Conservation (phyloP, 306 rosid species). For the Casuarina cunninghamiana region DNA sequence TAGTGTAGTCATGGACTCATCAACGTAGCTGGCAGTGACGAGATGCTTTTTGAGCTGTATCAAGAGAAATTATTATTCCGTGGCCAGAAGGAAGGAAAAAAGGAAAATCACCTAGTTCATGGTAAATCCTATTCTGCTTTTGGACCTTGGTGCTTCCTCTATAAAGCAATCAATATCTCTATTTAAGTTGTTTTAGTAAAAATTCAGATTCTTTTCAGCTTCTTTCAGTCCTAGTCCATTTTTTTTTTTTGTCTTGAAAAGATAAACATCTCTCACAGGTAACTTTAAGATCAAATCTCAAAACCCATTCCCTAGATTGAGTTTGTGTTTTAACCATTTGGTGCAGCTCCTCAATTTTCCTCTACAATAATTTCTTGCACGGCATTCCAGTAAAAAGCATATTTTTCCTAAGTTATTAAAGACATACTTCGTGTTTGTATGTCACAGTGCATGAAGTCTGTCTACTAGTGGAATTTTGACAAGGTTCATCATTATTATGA, state of each 20-base stretch:
- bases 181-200: neutral
- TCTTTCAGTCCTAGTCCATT: neutral
- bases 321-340: neutral
- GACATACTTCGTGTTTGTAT: neutral
- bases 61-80: constrained; percentile 24
- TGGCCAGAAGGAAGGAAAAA: constrained; percentile 1
- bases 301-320: neutral
- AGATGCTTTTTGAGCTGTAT: constrained; percentile 83
- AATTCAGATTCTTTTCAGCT: neutral
- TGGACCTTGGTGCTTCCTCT: neutral
- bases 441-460: neutral
- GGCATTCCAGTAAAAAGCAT: neutral
- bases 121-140: constrained; percentile 10
- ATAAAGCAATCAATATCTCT: neutral
- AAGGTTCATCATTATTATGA: neutral
- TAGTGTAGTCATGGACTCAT: constrained; percentile 66
- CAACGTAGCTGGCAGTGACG: constrained; percentile 96
- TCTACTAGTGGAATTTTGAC: neutral
- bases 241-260: neutral
- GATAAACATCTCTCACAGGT: neutral
- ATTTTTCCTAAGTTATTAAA: neutral
- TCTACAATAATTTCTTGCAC: neutral
- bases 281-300: constrained; percentile 9
- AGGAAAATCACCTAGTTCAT: neutral
- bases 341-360: neutral